Evolutionary conservation across 2,329 filamentous ascomycete genomes (phyloP).

Genomic region (Penicillium sclerotiorum): DNA sequence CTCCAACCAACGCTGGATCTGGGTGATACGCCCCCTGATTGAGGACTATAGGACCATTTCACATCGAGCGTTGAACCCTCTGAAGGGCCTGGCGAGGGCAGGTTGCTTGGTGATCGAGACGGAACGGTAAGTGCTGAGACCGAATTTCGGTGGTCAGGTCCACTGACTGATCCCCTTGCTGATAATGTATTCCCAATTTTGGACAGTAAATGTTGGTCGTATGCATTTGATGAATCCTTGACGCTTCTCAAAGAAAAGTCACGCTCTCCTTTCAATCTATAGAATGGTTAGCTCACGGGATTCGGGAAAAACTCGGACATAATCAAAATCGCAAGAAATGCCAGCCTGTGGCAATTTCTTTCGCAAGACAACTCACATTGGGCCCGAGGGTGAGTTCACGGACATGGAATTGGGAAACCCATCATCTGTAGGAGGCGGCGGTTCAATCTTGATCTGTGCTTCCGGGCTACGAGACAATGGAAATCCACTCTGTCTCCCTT

Average conservation of each 20-base stretch:
- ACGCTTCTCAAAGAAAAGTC: constrained; percentile 61
- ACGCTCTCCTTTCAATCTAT: constrained; percentile 61
- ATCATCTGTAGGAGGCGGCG: constrained; percentile 34
- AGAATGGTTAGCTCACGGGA: constrained; percentile 13
- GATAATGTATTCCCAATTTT: constrained; percentile 64
- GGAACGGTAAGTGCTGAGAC: constrained; percentile 38
- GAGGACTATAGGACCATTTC: constrained; percentile 44
- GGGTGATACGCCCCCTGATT: constrained; percentile 46
- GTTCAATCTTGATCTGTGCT: constrained; percentile 40
- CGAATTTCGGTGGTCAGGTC: constrained; percentile 34
- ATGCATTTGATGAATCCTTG: constrained; percentile 62
- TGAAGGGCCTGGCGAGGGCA: constrained; percentile 35
- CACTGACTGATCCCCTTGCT: constrained; percentile 46
- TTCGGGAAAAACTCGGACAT: background rate
- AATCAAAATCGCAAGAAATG: background rate
- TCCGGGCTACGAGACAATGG: constrained; percentile 35
- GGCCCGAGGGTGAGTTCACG: constrained; percentile 29
- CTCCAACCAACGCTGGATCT: constrained; percentile 44
- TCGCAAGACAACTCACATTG: constrained; percentile 33
- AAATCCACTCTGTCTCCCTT: constrained; percentile 33
- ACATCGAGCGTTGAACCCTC: constrained; percentile 37
- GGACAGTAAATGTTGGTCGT: constrained; percentile 64
- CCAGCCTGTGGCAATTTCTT: background rate
- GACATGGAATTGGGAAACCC: constrained; percentile 38
- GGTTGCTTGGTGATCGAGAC: constrained; percentile 33